Percentiles rank a stretch among this genome's conserved stretches.
These are phyloP conservation scores for Dinochytrium kinnereticum DNA, from an alignment of 371 early-diverging fungal genomes.

Conservation along the genomic window DNA sequence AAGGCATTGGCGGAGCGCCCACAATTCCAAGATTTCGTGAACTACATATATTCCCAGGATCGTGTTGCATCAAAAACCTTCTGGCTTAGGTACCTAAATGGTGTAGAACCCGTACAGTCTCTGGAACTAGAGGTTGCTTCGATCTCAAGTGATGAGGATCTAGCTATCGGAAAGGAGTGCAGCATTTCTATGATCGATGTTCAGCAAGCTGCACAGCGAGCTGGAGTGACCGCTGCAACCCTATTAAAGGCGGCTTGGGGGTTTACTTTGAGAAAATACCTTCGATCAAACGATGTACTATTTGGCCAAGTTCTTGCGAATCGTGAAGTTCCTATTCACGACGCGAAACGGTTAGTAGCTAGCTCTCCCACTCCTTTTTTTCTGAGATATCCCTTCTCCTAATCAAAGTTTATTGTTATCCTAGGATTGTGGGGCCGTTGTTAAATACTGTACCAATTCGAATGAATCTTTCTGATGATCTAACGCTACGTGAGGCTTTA, in stretches of 20 bases:
- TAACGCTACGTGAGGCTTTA: background rate
- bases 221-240: conserved; percentile 24
- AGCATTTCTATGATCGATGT: background rate
- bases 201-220: background rate
- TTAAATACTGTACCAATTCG: background rate
- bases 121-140: background rate
- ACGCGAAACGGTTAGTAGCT: conserved; percentile 17
- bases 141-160: background rate
- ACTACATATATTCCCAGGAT: background rate
- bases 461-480: background rate
- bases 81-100: background rate
- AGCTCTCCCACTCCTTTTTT: background rate
- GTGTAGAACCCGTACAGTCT: background rate
- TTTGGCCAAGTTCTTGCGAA: conserved; percentile 38
- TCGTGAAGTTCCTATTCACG: conserved; percentile 28
- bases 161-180: background rate
- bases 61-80: background rate
- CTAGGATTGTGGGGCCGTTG: background rate
- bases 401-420: background rate
- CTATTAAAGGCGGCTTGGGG: conserved; percentile 40
- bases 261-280: conserved; percentile 24
- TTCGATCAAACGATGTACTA: conserved; percentile 29
- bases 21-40: background rate
- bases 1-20: background rate
- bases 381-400: background rate